A percentile compares a stretch with the other conserved stretches of the same genome.
phyloP scores from a whole-genome alignment of 176 grass and related monocot genomes.

The Carex littledalei region DNA sequence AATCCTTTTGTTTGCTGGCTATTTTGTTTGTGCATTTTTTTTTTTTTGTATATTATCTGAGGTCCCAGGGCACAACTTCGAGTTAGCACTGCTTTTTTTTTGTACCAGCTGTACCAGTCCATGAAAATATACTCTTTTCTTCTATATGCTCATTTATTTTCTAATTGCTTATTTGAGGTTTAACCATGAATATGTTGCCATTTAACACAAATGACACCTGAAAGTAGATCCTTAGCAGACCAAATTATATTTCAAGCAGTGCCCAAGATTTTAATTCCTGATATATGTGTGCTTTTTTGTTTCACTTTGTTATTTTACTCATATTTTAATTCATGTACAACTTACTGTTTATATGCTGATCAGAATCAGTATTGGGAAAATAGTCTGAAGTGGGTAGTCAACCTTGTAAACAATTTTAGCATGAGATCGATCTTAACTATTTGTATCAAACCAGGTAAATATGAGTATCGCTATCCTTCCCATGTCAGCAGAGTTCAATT shows the following conservation, averaged over 20 bases:
- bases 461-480: constrained; percentile 99
- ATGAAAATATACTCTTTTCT: neutral
- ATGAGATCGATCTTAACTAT: neutral
- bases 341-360: neutral
- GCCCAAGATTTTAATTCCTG: neutral
- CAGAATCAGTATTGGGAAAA: neutral
- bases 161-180: neutral
- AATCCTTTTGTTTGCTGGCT: neutral
- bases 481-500: constrained; percentile 76
- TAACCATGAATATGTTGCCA: neutral
- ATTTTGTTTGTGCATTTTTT: neutral
- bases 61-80: neutral
- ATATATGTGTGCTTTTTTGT: neutral
- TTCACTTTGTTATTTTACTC: neutral
- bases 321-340: too few species aligned
- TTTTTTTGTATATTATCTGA: constrained; percentile 8
- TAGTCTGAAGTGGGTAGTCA: neutral
- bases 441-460: constrained; percentile 61
- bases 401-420: neutral
- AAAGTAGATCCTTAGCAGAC: neutral
- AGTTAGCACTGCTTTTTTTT: neutral
- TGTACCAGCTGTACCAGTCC: neutral
- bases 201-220: neutral
- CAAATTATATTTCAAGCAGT: neutral
- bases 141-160: neutral